Base-by-base conservation (phyloP, 2,329 filamentous ascomycete species). In the Pseudogymnoascus sp. region DNA sequence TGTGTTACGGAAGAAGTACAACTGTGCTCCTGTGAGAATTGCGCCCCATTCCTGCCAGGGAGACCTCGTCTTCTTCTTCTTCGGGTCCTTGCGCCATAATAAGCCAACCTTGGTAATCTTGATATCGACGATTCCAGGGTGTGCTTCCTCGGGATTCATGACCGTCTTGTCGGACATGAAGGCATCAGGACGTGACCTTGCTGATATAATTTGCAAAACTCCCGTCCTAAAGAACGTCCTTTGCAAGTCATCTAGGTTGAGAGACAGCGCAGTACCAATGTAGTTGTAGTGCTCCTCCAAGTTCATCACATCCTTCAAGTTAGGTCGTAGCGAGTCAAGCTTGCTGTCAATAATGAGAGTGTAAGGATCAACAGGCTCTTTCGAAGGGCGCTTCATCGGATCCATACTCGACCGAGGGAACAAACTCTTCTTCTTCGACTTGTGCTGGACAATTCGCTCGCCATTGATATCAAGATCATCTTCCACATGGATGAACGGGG, bases 41-140 rank as follows among this genome's bases (percentile, higher is more conserved):
- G 92, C 94, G 61, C 94, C 94, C 94, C 94, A 99, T 80, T 99
- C 94, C 73, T 97, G 93, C 94, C 94, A 99, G 1, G 94, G 93
- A 10, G 93, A 97, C 47, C 93, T 84, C 0, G 92, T 89, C 75
- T 95, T 96, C 77, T 94, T 93, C 77, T 93, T 96, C 77, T 96
- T 97, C 1, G 83, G 78, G 67, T 96, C 92, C 73, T 99, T 99
- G 50, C 94, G 86, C 94, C 94, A 99, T 33, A 99, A 75, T 1
- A 96, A 78, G 3, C 94, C 94, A 60, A 99, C 92, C 75, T 97
- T 99, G 50, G 93, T 96, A 53, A 97, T 89, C 69, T 96, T 96
- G 72, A 99, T 96, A 75, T 97, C 93, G 10, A 99, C 93, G 64
- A 99, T 89, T 11, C 94, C 94, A 2, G 92, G 91, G 67, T 94